These are phyloP conservation scores for Umbelopsis isabellina DNA, from an alignment of 192 early-diverging fungal species.

Conservation along the genomic window DNA sequence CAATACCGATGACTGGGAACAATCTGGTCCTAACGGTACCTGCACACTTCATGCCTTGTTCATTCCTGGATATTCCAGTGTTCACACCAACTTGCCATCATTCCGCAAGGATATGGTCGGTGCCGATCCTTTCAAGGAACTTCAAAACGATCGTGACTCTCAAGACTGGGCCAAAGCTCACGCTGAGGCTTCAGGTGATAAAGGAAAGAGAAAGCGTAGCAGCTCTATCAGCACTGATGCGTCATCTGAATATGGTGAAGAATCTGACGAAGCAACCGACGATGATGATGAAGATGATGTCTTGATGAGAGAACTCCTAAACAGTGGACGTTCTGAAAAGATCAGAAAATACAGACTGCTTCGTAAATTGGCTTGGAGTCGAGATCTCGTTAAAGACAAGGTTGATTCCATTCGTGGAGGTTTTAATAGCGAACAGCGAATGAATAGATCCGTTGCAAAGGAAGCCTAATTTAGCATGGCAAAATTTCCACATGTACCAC, in stretches of 20 bases:
- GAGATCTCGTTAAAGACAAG: conserved; percentile 24
- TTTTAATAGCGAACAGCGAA: conserved; percentile 32
- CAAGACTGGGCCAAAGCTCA: conserved; percentile 25
- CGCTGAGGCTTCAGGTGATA: not conserved
- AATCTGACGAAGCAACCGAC: not conserved
- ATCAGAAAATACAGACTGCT: conserved; percentile 22
- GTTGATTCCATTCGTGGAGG: conserved; percentile 25
- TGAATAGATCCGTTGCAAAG: conserved; percentile 22
- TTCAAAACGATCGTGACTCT: conserved; percentile 8
- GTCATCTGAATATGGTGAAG: conserved; percentile 10
- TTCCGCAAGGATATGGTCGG: conserved; percentile 34
- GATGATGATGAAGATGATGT: conserved; percentile 21
- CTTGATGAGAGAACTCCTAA: conserved; percentile 11
- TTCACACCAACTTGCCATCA: conserved; percentile 21
- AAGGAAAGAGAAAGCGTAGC: not conserved
- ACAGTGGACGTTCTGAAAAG: not conserved
- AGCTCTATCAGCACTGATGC: not conserved
- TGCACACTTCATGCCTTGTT: conserved; percentile 13
- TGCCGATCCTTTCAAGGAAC: conserved; percentile 29
- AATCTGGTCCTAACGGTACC: conserved; percentile 16
- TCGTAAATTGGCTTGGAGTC: conserved; percentile 26
- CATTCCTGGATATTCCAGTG: conserved; percentile 29
- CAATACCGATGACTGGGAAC: conserved; percentile 28
- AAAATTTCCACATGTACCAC: too few species aligned
- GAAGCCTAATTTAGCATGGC: conserved; percentile 7